Percentiles rank a stretch among this genome's conserved stretches.
These are phyloP conservation scores for Aspergillus hiratsukae DNA, from an alignment of 2,329 filamentous ascomycete species.

Conservation along the genomic window DNA sequence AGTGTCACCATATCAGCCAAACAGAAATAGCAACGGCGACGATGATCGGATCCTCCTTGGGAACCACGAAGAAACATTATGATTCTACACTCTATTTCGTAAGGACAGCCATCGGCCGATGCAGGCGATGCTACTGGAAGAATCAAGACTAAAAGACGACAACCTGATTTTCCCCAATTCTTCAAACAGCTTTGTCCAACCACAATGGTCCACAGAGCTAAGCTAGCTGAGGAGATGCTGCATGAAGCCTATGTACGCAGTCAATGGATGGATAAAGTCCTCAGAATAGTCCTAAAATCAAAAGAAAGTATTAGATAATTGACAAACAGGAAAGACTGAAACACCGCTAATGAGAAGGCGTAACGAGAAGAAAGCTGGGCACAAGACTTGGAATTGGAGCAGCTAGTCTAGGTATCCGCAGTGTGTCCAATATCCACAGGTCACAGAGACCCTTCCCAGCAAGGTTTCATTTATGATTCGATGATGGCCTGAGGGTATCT, in stretches of 20 bases:
- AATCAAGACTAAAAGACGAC: not conserved
- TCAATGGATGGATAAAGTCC: not conserved
- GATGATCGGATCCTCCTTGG: not conserved
- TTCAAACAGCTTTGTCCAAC: not conserved
- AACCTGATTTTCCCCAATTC: not conserved
- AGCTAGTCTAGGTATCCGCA: not conserved
- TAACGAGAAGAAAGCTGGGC: constrained; percentile 3
- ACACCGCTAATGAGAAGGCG: constrained; percentile 16
- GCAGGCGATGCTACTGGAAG: not conserved
- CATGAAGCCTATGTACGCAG: not conserved
- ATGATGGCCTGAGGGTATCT: not conserved
- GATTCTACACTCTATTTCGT: not conserved
- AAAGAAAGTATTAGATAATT: not conserved
- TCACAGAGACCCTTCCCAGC: not conserved
- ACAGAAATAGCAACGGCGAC: not conserved
- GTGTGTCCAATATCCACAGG: not conserved
- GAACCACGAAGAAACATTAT: not conserved
- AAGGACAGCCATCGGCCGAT: not conserved
- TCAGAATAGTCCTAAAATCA: not conserved
- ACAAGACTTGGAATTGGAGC: not conserved
- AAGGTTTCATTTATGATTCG: not conserved
- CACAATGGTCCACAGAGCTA: not conserved
- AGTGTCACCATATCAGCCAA: not conserved
- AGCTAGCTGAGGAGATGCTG: not conserved
- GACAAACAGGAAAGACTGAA: constrained; percentile 9